Percentiles rank a stretch among this genome's conserved stretches.
These are phyloP conservation scores for Myriosclerotinia scirpicola DNA, from an alignment of 2,329 filamentous ascomycete species.

Conservation along the genomic window DNA sequence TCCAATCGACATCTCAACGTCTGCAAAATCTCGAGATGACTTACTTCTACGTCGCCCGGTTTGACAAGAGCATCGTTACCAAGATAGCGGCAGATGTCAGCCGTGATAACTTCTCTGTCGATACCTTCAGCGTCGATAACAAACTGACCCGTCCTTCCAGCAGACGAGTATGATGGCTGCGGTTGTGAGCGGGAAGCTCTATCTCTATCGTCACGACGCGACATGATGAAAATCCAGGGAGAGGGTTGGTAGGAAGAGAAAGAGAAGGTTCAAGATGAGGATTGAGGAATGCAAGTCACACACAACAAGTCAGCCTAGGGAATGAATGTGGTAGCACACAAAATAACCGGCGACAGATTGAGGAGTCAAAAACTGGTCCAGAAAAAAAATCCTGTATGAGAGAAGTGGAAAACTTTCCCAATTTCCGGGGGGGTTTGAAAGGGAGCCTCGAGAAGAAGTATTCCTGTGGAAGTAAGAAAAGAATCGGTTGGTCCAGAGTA, in stretches of 20 bases:
- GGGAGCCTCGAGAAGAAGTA: constrained; percentile 37
- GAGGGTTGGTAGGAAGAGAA: constrained; percentile 39
- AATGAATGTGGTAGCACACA: constrained; percentile 35
- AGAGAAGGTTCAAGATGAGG: constrained; percentile 36
- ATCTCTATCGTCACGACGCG: constrained; percentile 29
- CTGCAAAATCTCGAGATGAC: constrained; percentile 34
- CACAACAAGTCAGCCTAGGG: constrained; percentile 41
- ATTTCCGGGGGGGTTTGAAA: constrained; percentile 21
- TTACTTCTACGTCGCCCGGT: constrained; percentile 72
- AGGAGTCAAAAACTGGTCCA: constrained; percentile 27
- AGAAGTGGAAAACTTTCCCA: constrained; percentile 21
- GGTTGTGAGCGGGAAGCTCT: constrained; percentile 39
- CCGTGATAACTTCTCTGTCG: constrained; percentile 79
- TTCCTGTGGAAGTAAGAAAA: constrained; percentile 20
- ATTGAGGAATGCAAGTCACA: constrained; percentile 38
- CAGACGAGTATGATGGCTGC: constrained; percentile 41
- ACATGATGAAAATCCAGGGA: constrained; percentile 30
- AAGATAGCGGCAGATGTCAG: constrained; percentile 80
- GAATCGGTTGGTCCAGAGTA: constrained; percentile 26
- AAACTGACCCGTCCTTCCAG: constrained; percentile 67
- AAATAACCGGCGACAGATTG: constrained; percentile 26
- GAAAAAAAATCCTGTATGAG: constrained; percentile 17
- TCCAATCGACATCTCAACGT: neutral
- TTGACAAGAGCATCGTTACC: constrained; percentile 79
- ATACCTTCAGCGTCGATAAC: constrained; percentile 80